Percentiles rank a stretch among this genome's conserved stretches.
Conservation (phyloP, 2,329 filamentous ascomycete species). For the Lecanicillium sp. region DNA sequence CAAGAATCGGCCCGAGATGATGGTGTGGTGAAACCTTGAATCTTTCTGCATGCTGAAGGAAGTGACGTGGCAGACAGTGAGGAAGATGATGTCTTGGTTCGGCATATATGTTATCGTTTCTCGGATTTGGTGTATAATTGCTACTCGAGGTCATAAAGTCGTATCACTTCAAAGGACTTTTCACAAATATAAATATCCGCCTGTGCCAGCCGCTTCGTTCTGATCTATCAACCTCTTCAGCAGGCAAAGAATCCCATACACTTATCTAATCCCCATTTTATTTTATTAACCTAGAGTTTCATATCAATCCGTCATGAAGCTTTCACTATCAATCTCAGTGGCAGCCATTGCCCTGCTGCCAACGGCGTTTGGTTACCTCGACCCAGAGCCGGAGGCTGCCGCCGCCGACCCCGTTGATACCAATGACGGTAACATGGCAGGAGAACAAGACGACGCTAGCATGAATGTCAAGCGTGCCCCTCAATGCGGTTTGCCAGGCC, state of each 20-base stretch:
- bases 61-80: not conserved
- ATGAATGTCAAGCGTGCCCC: not conserved
- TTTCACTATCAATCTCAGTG: not conserved
- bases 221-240: not conserved
- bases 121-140: not conserved
- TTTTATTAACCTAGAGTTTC: not conserved
- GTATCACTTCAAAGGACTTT: not conserved
- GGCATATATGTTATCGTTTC: not conserved
- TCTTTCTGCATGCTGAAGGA: not conserved
- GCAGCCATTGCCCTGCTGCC: not conserved
- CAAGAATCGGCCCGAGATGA: not conserved
- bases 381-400: not conserved
- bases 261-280: not conserved
- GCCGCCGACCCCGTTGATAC: not conserved
- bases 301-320: not conserved
- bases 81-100: not conserved
- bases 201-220: not conserved
- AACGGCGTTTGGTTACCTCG: not conserved
- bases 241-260: not conserved
- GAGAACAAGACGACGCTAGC: not conserved
- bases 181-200: not conserved
- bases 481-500: not conserved
- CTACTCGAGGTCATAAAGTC: not conserved
- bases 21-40: not conserved
- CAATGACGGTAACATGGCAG: not conserved